Conservation (phyloP, 2,329 filamentous ascomycete species). For the Alternaria metachromatica region DNA sequence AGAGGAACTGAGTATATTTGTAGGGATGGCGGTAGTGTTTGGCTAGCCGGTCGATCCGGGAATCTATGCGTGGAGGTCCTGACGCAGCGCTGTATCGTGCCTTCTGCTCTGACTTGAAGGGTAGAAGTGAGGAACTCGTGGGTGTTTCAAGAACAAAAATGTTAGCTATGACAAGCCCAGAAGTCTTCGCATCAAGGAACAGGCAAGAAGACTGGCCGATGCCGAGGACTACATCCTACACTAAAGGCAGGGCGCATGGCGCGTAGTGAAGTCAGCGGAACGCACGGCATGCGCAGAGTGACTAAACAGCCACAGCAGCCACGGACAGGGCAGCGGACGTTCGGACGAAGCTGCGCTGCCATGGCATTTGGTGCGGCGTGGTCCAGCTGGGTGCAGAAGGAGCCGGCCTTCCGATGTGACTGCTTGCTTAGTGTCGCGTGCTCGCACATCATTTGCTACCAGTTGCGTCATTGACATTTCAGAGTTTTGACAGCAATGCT, state of each 20-base stretch:
- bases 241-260: slow-evolving; percentile 2
- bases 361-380: slow-evolving; percentile 1
- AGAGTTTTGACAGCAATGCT: background rate
- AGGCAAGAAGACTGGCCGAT: background rate
- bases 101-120: background rate
- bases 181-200: background rate
- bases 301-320: slow-evolving; percentile 1
- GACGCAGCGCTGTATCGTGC: background rate
- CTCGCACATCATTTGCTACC: background rate
- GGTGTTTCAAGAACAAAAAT: background rate
- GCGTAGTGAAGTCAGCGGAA: slow-evolving; percentile 15
- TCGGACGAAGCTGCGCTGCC: slow-evolving; percentile 11
- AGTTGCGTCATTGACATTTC: slow-evolving; percentile 10
- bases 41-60: background rate
- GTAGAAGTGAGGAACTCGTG: background rate
- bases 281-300: slow-evolving; percentile 6
- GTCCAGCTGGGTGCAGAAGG: background rate
- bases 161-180: background rate
- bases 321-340: background rate
- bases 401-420: slow-evolving; percentile 15
- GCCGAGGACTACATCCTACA: background rate
- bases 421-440: slow-evolving; percentile 2
- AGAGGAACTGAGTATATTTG: background rate
- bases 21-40: background rate
- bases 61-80: background rate